Percentiles rank a stretch among this genome's conserved stretches.
Conservation (phyloP, 306 rosid species). For the Boehmeria nivea region DNA sequence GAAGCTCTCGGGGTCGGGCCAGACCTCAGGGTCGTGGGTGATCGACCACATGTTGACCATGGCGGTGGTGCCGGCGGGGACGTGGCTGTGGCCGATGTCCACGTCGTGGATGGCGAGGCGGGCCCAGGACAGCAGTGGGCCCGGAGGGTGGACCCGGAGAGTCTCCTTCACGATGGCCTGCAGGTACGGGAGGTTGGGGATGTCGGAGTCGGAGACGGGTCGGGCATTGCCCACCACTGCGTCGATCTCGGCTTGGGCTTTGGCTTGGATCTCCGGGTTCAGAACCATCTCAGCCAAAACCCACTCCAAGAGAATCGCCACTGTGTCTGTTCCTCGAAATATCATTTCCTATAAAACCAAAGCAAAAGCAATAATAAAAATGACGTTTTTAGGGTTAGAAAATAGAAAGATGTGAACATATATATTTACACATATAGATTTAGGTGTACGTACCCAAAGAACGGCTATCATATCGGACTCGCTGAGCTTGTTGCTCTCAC, state of each 20-base stretch:
- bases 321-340: constrained; percentile 44
- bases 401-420: no score
- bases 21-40: constrained; percentile 29
- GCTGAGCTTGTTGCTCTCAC: constrained; percentile 15
- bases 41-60: constrained; percentile 57
- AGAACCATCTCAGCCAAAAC: constrained; percentile 32
- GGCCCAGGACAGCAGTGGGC: constrained; percentile 49
- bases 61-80: constrained; percentile 40
- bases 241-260: constrained; percentile 30
- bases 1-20: constrained; percentile 31
- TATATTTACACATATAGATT: no score
- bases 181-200: constrained; percentile 31
- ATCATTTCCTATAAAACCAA: constrained; percentile 36
- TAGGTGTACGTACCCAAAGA: constrained; percentile 25
- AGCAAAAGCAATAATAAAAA: neutral
- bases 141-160: constrained; percentile 44
- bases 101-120: constrained; percentile 34
- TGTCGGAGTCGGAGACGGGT: constrained; percentile 23
- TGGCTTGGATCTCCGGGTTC: constrained; percentile 36
- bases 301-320: constrained; percentile 41
- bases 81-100: constrained; percentile 9
- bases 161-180: constrained; percentile 40
- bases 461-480: constrained; percentile 41
- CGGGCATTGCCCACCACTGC: constrained; percentile 5
- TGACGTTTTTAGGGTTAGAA: no score